A percentile compares a stretch with the other conserved stretches of the same genome.
Conservation (phyloP, 75 land plant genomes). For the Larix kaempferi region DNA sequence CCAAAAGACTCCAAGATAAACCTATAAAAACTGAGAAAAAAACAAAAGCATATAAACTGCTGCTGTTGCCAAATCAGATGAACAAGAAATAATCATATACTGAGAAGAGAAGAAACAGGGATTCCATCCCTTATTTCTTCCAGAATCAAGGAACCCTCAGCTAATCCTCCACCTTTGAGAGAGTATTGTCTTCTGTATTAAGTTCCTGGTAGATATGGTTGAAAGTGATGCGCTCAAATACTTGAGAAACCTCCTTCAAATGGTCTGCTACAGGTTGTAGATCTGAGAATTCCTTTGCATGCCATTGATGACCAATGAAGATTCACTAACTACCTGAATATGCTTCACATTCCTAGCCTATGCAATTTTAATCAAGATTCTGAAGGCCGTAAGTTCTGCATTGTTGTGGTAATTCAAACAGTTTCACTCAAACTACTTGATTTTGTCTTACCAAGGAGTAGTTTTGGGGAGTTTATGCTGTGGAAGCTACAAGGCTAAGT, state of each 20-base stretch:
- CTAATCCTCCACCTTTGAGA: not conserved
- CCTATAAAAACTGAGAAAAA: not conserved
- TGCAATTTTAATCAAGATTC: not conserved
- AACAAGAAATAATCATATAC: not conserved
- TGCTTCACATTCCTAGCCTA: not conserved
- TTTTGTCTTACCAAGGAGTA: too few species aligned
- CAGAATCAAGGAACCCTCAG: not conserved
- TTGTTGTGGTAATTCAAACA: not conserved
- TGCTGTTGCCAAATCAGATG: not conserved
- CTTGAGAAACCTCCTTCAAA: not conserved
- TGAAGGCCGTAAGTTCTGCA: not conserved
- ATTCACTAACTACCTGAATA: not conserved
- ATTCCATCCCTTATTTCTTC: not conserved
- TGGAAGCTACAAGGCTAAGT: too few species aligned
- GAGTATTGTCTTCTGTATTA: not conserved
- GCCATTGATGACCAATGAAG: not conserved
- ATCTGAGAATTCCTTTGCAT: not conserved
- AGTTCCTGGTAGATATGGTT: not conserved
- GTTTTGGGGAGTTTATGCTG: too few species aligned
- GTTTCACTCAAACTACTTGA: too few species aligned
- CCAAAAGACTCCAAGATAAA: not conserved
- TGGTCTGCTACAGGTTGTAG: not conserved
- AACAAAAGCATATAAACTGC: not conserved
- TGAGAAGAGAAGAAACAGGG: not conserved
- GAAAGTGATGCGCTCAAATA: not conserved